Evolutionary conservation across 768 basidiomycete genomes (phyloP).

Genomic region (Lactifluus hygrophoroides): DNA sequence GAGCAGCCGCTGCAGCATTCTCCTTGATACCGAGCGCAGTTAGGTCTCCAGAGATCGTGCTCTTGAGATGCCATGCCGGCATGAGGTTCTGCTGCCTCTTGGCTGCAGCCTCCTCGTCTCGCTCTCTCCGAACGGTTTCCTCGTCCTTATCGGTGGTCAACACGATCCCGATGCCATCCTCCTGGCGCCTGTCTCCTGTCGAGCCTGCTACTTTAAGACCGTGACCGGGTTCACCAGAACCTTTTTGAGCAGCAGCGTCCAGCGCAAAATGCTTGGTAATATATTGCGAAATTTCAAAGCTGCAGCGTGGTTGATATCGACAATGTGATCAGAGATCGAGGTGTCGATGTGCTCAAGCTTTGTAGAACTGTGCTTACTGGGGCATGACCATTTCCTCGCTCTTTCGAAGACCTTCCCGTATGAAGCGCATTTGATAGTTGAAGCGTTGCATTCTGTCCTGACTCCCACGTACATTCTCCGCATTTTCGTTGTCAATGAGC

Average conservation of each 20-base stretch:
- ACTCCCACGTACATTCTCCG: constrained; percentile 73
- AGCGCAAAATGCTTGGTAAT: constrained; percentile 57
- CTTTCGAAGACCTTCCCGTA: constrained; percentile 80
- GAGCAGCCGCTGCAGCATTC: constrained; percentile 39
- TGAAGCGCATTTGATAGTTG: constrained; percentile 81
- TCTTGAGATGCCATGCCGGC: constrained; percentile 92
- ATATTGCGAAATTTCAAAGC: constrained; percentile 79
- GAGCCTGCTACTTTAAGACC: constrained; percentile 71
- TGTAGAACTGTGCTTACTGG: constrained; percentile 42
- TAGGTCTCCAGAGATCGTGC: constrained; percentile 88
- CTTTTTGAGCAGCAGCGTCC: constrained; percentile 54
- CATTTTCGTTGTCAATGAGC: constrained; percentile 85
- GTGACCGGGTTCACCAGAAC: constrained; percentile 38
- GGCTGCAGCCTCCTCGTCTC: constrained; percentile 73
- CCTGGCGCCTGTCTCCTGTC: constrained; percentile 45
- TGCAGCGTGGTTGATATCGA: constrained; percentile 24
- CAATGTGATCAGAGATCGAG: neutral
- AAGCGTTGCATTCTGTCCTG: constrained; percentile 96
- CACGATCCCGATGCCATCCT: constrained; percentile 78
- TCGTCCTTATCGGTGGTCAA: constrained; percentile 87
- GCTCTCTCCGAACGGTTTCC: constrained; percentile 58
- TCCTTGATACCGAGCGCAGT: constrained; percentile 81
- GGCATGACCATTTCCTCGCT: constrained; percentile 84
- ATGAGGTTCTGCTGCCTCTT: constrained; percentile 87
- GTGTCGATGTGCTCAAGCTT: neutral